Conservation (phyloP, 2,329 filamentous ascomycete genomes). For the Stagonosporopsis cucurbitacearum region DNA sequence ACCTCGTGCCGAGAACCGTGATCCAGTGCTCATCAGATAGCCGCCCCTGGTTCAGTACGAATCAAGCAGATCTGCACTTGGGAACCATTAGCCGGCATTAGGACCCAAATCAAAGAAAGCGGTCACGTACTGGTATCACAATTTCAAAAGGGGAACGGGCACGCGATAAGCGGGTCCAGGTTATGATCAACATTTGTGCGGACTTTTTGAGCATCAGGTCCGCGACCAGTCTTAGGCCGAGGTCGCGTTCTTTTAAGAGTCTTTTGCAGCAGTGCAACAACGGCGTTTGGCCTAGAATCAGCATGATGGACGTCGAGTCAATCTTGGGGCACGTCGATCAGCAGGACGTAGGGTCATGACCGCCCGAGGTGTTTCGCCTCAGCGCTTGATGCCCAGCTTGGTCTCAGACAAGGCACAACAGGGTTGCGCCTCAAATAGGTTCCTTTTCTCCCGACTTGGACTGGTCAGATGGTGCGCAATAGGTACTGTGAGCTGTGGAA, state of each 20-base stretch:
- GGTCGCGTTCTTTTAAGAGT: neutral
- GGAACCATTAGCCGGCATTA: conserved; percentile 2
- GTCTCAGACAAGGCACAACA: conserved; percentile 16
- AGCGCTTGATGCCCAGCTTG: conserved; percentile 13
- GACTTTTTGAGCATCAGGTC: conserved; percentile 6
- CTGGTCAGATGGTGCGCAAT: conserved; percentile 7
- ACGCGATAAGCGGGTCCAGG: conserved; percentile 9
- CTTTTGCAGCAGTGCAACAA: neutral
- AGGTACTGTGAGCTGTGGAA: neutral
- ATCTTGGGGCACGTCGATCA: conserved; percentile 1
- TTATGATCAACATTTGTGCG: neutral
- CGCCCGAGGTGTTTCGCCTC: conserved; percentile 6
- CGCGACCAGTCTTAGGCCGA: neutral
- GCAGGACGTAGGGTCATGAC: conserved; percentile 6
- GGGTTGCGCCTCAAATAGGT: conserved; percentile 5
- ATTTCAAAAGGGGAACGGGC: too few relatives aligned
- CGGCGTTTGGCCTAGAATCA: neutral
- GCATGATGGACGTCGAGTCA: neutral
- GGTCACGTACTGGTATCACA: conserved; percentile 12
- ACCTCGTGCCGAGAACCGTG: conserved; percentile 7
- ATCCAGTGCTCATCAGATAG: conserved; percentile 15
- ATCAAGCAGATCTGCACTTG: conserved; percentile 7
- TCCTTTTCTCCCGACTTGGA: neutral
- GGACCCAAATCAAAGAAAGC: conserved; percentile 7
- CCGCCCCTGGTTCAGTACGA: conserved; percentile 2